Conservation (phyloP, 1,284 basidiomycete genomes). For the Malassezia furfur region DNA sequence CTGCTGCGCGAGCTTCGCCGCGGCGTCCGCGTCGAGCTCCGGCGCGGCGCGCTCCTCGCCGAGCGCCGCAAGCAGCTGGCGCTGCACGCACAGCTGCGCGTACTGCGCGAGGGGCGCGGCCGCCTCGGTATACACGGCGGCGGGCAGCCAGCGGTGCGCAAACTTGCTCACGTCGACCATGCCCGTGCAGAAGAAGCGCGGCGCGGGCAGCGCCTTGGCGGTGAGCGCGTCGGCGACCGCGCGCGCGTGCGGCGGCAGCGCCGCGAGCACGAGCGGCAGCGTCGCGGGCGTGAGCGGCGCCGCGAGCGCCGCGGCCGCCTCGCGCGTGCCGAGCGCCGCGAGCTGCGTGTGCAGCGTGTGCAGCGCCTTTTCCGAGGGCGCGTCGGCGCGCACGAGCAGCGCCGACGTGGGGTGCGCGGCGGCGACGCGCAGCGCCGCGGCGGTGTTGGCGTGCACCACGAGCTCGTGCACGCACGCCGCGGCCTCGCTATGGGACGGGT, state of each 20-base stretch:
- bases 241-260: constrained; percentile 57
- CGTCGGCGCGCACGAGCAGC: constrained; percentile 83
- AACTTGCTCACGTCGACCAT: constrained; percentile 99
- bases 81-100: constrained; percentile 89
- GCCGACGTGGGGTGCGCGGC: constrained; percentile 89
- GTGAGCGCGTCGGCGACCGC: constrained; percentile 69
- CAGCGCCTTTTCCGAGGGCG: constrained; percentile 65
- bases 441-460: constrained; percentile 82
- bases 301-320: no score
- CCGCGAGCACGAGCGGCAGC: constrained; percentile 71
- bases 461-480: constrained; percentile 86
- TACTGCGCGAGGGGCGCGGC: constrained; percentile 58
- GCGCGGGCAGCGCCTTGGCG: constrained; percentile 77
- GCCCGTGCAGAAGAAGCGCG: constrained; percentile 96
- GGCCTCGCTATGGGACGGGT: constrained; percentile 57
- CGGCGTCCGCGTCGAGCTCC: constrained; percentile 88
- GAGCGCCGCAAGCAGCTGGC: constrained; percentile 80
- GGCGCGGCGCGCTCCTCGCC: constrained; percentile 6
- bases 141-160: constrained; percentile 78
- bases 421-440: constrained; percentile 84
- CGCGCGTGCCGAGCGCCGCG: no score
- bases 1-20: constrained; percentile 83
- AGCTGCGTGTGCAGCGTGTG: constrained; percentile 52
- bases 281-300: constrained; percentile 61
- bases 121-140: constrained; percentile 93